Percentiles rank a stretch among this genome's conserved stretches.
Conservation (phyloP, 805 yeast genomes). For the Candida chilensis region DNA sequence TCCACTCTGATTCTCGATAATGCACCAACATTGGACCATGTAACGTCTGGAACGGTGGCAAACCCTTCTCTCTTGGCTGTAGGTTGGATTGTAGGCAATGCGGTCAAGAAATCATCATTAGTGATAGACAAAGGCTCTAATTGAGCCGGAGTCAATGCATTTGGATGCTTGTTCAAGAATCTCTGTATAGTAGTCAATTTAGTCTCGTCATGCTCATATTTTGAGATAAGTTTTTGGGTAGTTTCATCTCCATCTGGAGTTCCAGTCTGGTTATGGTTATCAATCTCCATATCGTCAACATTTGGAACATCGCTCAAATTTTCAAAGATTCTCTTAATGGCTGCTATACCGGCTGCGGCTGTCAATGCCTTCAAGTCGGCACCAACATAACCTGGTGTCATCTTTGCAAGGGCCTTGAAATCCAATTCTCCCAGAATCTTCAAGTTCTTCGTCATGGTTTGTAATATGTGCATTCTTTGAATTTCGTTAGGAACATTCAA, state of each 20-base stretch:
- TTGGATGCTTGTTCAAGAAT: conserved; percentile 68
- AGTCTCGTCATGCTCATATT: conserved; percentile 20
- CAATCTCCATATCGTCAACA: conserved; percentile 14
- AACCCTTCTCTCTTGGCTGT: conserved; percentile 97
- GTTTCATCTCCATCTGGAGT: conserved; percentile 3
- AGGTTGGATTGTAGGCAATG: conserved; percentile 91
- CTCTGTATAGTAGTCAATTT: conserved; percentile 57
- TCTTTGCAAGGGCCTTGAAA: conserved; percentile 65
- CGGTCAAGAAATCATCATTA: conserved; percentile 71
- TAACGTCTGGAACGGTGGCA: conserved; percentile 96
- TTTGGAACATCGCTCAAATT: conserved; percentile 35
- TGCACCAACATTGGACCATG: conserved; percentile 95
- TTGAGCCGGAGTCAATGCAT: conserved; percentile 69
- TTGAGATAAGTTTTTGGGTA: conserved; percentile 3
- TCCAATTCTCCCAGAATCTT: conserved; percentile 67
- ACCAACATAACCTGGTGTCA: conserved; percentile 97
- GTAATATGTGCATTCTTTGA: conserved; percentile 67
- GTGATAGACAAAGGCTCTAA: conserved; percentile 68
- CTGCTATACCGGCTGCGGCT: conserved; percentile 91
- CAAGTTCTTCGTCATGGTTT: conserved; percentile 60
- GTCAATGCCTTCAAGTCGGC: conserved; percentile 93
- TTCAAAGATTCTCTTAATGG: conserved; percentile 84
- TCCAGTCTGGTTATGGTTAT: no score
- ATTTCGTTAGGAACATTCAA: conserved; percentile 90
- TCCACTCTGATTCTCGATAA: conserved; percentile 73